Percentiles rank a stretch among this genome's conserved stretches.
Evolutionary conservation across 306 rosid species (phyloP).

Genomic region (Acacia confusa): DNA sequence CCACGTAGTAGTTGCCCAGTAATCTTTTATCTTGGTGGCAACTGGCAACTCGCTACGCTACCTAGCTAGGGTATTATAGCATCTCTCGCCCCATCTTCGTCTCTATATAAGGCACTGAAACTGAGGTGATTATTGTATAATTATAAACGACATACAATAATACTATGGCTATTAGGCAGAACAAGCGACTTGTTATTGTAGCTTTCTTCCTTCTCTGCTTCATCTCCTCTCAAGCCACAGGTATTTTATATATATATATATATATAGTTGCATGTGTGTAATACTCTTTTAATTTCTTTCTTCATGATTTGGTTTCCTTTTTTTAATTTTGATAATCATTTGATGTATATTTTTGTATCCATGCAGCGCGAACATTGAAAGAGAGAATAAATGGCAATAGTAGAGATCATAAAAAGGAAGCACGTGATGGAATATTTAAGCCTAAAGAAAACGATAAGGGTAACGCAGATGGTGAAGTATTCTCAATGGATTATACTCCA

Average conservation of each 20-base stretch:
- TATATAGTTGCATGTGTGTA: too few relatives aligned
- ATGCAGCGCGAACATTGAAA: conserved; percentile 53
- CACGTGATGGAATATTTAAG: conserved; percentile 29
- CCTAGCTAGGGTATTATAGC: neutral
- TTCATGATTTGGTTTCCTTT: neutral
- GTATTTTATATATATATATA: conserved; percentile 30
- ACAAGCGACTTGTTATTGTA: conserved; percentile 48
- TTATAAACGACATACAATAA: neutral
- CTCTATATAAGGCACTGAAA: conserved; percentile 41
- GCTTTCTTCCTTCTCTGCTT: conserved; percentile 57
- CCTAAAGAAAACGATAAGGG: conserved; percentile 39
- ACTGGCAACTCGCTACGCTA: conserved; percentile 7
- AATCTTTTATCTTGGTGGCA: conserved; percentile 10
- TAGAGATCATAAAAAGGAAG: conserved; percentile 25
- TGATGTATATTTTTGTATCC: neutral
- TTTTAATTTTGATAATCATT: neutral
- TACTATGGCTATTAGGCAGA: conserved; percentile 37
- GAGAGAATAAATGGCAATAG: conserved; percentile 25
- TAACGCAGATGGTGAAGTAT: conserved; percentile 43
- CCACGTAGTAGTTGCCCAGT: conserved; percentile 30
- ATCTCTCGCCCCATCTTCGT: neutral
- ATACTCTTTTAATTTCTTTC: neutral
- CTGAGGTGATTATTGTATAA: neutral
- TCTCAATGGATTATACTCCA: conserved; percentile 80
- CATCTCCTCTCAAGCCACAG: conserved; percentile 54